Conservation (phyloP, 1,284 basidiomycete species). For the Cutaneotrichosporon cutaneum region DNA sequence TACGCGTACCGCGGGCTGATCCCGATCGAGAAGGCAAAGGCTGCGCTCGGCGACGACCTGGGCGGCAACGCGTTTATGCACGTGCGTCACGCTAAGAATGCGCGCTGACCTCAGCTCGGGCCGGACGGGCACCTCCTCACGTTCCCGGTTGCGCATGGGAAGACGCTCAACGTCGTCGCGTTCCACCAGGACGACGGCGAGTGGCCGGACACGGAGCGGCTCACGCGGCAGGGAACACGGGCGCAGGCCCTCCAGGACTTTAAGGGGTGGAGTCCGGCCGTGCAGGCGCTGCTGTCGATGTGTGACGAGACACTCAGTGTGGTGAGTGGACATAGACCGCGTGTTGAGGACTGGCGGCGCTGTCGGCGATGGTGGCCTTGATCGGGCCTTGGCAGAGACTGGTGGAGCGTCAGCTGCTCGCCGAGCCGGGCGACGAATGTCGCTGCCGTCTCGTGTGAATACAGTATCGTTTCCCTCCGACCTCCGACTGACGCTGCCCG, state of each 20-base stretch:
- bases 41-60: slow-evolving; percentile 20
- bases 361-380: not conserved
- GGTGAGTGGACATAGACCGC: slow-evolving; percentile 12
- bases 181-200: slow-evolving; percentile 18
- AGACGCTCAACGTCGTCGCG: slow-evolving; percentile 27
- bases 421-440: too few relatives aligned
- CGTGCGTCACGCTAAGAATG: slow-evolving; percentile 7
- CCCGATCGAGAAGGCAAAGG: slow-evolving; percentile 19
- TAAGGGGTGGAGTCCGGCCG: slow-evolving; percentile 15
- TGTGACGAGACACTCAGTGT: slow-evolving; percentile 22
- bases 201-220: slow-evolving; percentile 19
- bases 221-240: slow-evolving; percentile 18
- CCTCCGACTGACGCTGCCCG: too few relatives aligned
- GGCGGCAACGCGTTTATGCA: slow-evolving; percentile 26
- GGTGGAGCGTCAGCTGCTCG: too few relatives aligned
- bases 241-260: slow-evolving; percentile 20
- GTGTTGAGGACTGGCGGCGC: not conserved
- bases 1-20: slow-evolving; percentile 29
- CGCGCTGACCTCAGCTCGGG: slow-evolving; percentile 21
- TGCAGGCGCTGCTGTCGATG: slow-evolving; percentile 18
- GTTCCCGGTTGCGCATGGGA: slow-evolving; percentile 25
- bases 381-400: not conserved
- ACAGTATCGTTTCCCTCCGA: too few relatives aligned
- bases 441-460: too few relatives aligned
- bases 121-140: slow-evolving; percentile 26